phyloP scores from a whole-genome alignment of 768 basidiomycete species.

The Gymnopilus junonius region DNA sequence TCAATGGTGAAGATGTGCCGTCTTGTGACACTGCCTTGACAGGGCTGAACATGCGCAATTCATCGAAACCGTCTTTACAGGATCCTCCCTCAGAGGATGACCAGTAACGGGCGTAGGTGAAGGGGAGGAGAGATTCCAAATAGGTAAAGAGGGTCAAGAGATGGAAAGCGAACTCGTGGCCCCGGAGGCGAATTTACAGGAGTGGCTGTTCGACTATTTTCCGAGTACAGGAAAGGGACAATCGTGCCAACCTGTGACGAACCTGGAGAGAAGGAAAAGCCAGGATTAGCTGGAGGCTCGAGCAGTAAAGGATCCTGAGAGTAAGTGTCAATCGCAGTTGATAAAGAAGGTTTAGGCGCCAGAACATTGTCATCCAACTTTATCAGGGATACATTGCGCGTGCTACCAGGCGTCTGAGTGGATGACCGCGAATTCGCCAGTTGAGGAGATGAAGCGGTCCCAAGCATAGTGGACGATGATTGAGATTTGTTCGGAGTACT shows the following conservation, averaged over 20 bases:
- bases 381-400: not conserved
- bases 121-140: not conserved
- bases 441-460: slow-evolving; percentile 8
- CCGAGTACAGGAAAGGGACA: not conserved
- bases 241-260: not conserved
- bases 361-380: not conserved
- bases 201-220: slow-evolving; percentile 3
- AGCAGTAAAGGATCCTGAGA: slow-evolving; percentile 20
- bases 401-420: slow-evolving; percentile 8
- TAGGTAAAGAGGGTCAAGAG: not conserved
- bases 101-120: not conserved
- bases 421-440: slow-evolving; percentile 5
- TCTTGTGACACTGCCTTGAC: not conserved
- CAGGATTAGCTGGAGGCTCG: not conserved
- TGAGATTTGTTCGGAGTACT: slow-evolving; percentile 10
- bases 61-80: not conserved
- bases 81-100: not conserved
- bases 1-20: not conserved
- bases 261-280: not conserved
- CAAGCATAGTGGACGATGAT: slow-evolving; percentile 14
- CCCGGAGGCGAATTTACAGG: slow-evolving; percentile 9
- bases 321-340: not conserved
- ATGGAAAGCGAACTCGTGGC: not conserved
- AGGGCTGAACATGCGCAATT: slow-evolving; percentile 16
- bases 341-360: not conserved